phyloP scores from a whole-genome alignment of 179 eudicot species.

The Pouteria campechiana region DNA sequence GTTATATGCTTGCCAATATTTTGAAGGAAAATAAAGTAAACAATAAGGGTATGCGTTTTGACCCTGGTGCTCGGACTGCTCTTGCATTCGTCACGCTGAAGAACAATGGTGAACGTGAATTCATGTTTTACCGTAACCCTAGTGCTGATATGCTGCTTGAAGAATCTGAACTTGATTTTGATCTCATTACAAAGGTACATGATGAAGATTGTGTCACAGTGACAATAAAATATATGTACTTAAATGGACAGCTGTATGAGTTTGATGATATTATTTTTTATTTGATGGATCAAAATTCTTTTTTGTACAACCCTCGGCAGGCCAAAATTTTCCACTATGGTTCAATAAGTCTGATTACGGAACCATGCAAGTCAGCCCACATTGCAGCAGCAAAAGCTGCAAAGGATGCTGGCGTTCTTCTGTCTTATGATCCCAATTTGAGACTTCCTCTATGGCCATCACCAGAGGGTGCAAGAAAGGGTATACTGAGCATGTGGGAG shows the following conservation, averaged over 20 bases:
- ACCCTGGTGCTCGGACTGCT: constrained; percentile 93
- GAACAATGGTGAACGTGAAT: constrained; percentile 91
- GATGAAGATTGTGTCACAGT: no score
- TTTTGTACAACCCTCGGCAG: constrained; percentile 36
- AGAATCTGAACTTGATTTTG: constrained; percentile 75
- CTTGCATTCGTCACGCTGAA: constrained; percentile 87
- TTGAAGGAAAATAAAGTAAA: constrained; percentile 82
- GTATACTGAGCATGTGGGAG: constrained; percentile 92
- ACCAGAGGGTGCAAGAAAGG: constrained; percentile 78
- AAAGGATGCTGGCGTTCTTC: constrained; percentile 82
- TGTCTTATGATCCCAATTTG: constrained; percentile 93
- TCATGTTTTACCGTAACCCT: constrained; percentile 97
- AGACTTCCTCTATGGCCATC: constrained; percentile 98
- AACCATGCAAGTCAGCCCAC: constrained; percentile 92
- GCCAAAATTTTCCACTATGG: constrained; percentile 94
- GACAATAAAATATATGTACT: no score
- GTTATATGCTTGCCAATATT: constrained; percentile 93
- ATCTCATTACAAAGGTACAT: constrained; percentile 76
- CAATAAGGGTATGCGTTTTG: constrained; percentile 82
- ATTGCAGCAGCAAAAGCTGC: constrained; percentile 87
- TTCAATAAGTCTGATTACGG: constrained; percentile 90
- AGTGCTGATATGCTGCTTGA: constrained; percentile 97
- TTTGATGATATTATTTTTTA: no score
- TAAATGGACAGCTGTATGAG: no score
- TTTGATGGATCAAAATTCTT: no score